Base-by-base conservation (phyloP, 2,329 filamentous ascomycete species). In the Trichoderma sp. region DNA sequence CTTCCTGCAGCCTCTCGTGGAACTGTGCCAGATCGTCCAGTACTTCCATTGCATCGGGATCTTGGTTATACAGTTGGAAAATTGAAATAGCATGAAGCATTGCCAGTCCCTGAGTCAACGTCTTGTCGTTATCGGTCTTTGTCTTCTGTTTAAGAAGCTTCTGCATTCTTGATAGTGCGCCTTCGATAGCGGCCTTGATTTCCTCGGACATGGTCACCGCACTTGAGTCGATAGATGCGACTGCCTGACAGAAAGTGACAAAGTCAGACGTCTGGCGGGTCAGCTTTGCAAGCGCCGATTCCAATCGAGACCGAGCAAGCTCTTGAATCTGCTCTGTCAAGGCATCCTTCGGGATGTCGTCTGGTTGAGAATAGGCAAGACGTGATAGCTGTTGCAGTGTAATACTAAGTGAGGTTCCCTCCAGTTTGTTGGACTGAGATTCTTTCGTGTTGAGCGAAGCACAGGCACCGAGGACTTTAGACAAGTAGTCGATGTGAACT, bases 21-120 rank as follows among this genome's bases (percentile, higher is more conserved):
- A 92, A 94, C 72, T 91, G 85, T 75, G 92, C 88, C n/a, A 98
- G 86, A 76, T 98, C 95, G 69, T 92, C 89, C 9, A 98, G 84
- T 73, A 96, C 91, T 63, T 92, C 90, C 26, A 97, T 88, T 0
- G 94, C 93, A 78, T 98, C 96, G 0, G 92, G 86, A 72, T 97
- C 94, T 28, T 94, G 93, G 77, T 95, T 95, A 83, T 97, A 97
- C 9, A 97, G 87, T 80, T 98, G 94, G 70, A 98, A 86, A 15
- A 98, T 88, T 0, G 94, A 92, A 67, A 98, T 87, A 0, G 93
- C 91, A 79, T 97, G 94, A 1, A 98, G 87, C 43, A 98, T 86
- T 24, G 92, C 91, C 72, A 98, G 87, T 0, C 93, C 92, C 73
- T 90, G 89, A 18, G 84, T 84, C 73, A 80, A 81, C 24, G 76